Percentiles rank a stretch among this genome's conserved stretches.
phyloP scores from a whole-genome alignment of 2,329 filamentous ascomycete species.

The Pseudogymnoascus sp. region DNA sequence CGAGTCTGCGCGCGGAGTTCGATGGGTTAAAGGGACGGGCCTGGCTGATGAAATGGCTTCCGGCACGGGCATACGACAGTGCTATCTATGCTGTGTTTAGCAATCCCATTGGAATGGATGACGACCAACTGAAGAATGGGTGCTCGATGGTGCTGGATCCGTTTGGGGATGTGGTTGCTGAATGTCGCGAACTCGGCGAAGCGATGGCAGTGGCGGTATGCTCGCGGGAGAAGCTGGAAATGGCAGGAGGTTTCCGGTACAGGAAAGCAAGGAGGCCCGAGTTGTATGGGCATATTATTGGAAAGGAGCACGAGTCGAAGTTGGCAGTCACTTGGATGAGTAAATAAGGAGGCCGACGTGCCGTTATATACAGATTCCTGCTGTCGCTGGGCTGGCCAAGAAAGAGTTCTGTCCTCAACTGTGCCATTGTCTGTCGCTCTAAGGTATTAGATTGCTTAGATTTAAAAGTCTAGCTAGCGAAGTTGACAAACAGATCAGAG shows the following conservation, averaged over 20 bases:
- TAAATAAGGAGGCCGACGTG: constrained; percentile 8
- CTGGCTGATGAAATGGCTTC: constrained; percentile 20
- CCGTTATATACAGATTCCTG: neutral
- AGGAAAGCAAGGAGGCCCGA: constrained; percentile 14
- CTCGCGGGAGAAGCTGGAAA: constrained; percentile 11
- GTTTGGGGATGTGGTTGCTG: constrained; percentile 16
- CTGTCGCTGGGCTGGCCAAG: no score
- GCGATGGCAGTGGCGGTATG: constrained; percentile 12
- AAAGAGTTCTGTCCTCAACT: neutral
- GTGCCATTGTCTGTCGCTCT: neutral
- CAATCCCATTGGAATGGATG: constrained; percentile 17
- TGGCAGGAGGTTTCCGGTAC: constrained; percentile 12
- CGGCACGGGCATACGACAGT: constrained; percentile 17
- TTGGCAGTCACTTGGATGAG: constrained; percentile 14
- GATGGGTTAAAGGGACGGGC: constrained; percentile 15
- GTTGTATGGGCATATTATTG: constrained; percentile 14
- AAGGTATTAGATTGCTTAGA: neutral
- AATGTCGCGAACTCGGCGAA: constrained; percentile 14
- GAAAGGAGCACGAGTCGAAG: constrained; percentile 9
- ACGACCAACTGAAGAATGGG: constrained; percentile 16
- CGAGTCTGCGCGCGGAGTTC: constrained; percentile 14
- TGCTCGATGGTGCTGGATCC: constrained; percentile 17
- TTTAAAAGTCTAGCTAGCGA: neutral
- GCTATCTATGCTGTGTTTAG: constrained; percentile 16
- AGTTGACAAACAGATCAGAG: neutral